phyloP scores from a whole-genome alignment of 805 yeast species.

The Candida ulmi region DNA sequence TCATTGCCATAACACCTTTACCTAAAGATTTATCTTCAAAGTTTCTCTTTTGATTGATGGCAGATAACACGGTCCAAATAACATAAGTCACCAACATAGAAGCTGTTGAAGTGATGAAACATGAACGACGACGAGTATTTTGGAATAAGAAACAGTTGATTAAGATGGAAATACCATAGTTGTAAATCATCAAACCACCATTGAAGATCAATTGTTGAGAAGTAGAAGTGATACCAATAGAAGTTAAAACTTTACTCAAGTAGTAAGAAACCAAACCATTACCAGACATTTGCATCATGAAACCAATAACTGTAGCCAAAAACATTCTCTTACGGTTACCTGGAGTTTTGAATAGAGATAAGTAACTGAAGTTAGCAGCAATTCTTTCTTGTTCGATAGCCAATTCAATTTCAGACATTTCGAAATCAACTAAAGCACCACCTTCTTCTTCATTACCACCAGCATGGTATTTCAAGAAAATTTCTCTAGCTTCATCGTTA shows the following conservation, averaged over 20 bases:
- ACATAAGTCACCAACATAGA: constrained; percentile 34
- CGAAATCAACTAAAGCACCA: constrained; percentile 29
- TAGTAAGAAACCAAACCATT: constrained; percentile 49
- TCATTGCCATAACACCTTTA: constrained; percentile 45
- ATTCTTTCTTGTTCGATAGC: constrained; percentile 36
- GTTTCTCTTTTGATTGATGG: constrained; percentile 36
- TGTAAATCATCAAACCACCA: constrained; percentile 44
- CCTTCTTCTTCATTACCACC: constrained; percentile 23
- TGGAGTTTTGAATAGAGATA: constrained; percentile 32
- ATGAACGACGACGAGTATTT: constrained; percentile 30
- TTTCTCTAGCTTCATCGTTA: constrained; percentile 35
- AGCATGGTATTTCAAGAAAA: constrained; percentile 36
- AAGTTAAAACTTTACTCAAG: constrained; percentile 41
- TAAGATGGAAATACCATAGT: constrained; percentile 30
- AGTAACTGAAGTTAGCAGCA: constrained; percentile 28
- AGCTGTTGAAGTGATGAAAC: constrained; percentile 29
- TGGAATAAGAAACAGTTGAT: constrained; percentile 27
- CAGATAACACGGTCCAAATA: constrained; percentile 42
- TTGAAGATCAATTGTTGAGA: constrained; percentile 42
- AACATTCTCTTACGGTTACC: constrained; percentile 38
- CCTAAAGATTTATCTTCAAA: constrained; percentile 35
- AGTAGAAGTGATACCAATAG: constrained; percentile 48
- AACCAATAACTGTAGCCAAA: constrained; percentile 28
- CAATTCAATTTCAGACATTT: constrained; percentile 33
- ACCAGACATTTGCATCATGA: constrained; percentile 42